These are phyloP conservation scores for Wickerhamiella azymoides DNA, from an alignment of 805 yeast species.

Conservation along the genomic window DNA sequence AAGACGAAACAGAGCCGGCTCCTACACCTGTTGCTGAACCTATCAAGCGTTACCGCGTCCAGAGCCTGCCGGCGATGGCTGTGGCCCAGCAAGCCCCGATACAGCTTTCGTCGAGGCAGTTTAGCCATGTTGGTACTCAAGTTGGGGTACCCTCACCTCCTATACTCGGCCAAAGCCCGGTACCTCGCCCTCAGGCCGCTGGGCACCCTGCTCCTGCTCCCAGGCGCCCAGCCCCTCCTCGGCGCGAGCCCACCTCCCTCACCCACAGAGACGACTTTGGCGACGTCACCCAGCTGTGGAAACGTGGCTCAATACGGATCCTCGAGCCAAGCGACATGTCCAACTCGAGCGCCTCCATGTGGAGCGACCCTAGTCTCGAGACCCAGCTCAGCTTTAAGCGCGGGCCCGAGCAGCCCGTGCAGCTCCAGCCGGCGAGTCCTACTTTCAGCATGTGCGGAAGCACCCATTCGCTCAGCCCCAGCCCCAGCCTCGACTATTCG, in stretches of 20 bases:
- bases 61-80: background rate
- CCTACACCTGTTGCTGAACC: constrained; percentile 2
- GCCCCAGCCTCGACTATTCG: constrained; percentile 4
- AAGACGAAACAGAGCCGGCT: background rate
- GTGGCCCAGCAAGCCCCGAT: background rate
- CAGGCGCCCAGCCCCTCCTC: background rate
- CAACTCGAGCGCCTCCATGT: background rate
- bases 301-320: constrained; percentile 3
- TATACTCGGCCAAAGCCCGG: no score
- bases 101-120: no score
- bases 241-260: no score
- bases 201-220: background rate
- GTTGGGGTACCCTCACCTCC: no score
- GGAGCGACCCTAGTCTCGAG: constrained; percentile 4
- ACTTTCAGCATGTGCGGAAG: constrained; percentile 5
- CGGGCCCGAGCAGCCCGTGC: background rate
- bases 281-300: constrained; percentile 1
- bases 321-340: constrained; percentile 5
- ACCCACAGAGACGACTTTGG: constrained; percentile 1
- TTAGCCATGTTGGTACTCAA: no score
- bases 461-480: background rate
- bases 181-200: background rate
- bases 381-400: background rate
- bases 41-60: constrained; percentile 6
- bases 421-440: background rate